Base-by-base conservation (phyloP, 352 stramenopile species). In the Globisporangium iwayamae region DNA sequence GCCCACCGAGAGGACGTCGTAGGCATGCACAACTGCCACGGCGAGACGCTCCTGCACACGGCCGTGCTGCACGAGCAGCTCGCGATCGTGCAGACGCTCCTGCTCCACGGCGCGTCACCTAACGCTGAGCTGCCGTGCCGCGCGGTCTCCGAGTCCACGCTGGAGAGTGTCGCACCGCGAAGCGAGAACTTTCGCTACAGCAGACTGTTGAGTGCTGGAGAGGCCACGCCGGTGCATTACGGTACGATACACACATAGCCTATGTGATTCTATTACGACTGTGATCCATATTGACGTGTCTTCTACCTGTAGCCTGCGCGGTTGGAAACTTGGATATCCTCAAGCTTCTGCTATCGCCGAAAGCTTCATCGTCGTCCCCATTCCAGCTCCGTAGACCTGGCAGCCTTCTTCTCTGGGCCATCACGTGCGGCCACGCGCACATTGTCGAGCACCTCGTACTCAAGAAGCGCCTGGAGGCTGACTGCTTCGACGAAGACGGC, bases 401-500 rank as follows among this genome's bases (percentile, higher is more conserved):
- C 2, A 89, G 79, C 67, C 69, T 90, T 54, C 68, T 90, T 3
- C n/a, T 85, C n/a, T 89, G 78, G 79, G 79, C 81, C 4, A 87
- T 91, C 58, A 85, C 76, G 0, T 71, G 69, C 32, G 72, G 62
- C 2, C 75, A 85, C 45, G 63, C 52, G 2, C 25, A 62, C 4
- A 54, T 88, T 7, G 76, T 87, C 10, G 74, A 86, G 47, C 78
- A 80, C 65, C 48, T 90, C 4, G 61, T 78, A 48, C 67, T 84
- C 9, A 72, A 79, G 52, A 78, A 79, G 45, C 59, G 56, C 30
- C 43, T 89, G 1, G 78, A 87, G 64, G 63, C 46, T 18, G 75
- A 88, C 55, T 90, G 79, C 66, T 83, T 81, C 28, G 84, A 93
- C 56, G 80, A 90, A 65, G 81, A 91, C 56, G 79, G 80, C 20